Percentiles rank a stretch among this genome's conserved stretches.
Evolutionary conservation across 257 asterid genomes (phyloP).

Genomic region (Solanum gracilifrons): DNA sequence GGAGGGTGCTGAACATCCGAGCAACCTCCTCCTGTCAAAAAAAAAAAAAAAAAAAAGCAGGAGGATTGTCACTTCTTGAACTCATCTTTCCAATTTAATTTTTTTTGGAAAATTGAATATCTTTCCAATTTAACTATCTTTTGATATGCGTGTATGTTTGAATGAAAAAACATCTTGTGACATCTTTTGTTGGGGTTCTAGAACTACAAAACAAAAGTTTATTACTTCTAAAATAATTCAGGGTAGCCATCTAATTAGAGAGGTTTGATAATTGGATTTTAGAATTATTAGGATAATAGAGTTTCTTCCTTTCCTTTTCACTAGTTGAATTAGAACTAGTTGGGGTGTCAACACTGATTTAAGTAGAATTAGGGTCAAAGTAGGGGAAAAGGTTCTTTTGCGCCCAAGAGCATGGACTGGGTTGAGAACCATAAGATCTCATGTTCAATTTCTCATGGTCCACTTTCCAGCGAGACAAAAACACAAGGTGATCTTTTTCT

Average conservation of each 20-base stretch:
- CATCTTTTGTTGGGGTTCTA: neutral
- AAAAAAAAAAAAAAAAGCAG: no score
- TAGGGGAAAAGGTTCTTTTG: neutral
- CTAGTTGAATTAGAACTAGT: neutral
- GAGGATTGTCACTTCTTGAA: neutral
- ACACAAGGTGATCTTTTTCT: neutral
- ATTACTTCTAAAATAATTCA: neutral
- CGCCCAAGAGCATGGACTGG: neutral
- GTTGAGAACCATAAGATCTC: neutral
- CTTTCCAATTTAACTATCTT: neutral
- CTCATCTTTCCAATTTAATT: neutral
- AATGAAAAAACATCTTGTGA: neutral
- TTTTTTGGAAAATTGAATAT: neutral
- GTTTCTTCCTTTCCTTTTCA: neutral
- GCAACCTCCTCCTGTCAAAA: neutral
- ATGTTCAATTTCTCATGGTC: neutral
- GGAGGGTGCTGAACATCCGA: neutral
- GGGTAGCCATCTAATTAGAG: neutral
- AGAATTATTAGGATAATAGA: neutral
- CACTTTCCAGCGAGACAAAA: neutral
- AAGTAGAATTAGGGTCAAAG: neutral
- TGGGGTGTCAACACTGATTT: neutral
- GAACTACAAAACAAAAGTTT: neutral
- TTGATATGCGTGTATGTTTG: neutral
- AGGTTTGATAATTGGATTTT: neutral